A percentile compares a stretch with the other conserved stretches of the same genome.
Evolutionary conservation across 108 stramenopile genomes (phyloP).

Genomic region (Skeletonema grethae): DNA sequence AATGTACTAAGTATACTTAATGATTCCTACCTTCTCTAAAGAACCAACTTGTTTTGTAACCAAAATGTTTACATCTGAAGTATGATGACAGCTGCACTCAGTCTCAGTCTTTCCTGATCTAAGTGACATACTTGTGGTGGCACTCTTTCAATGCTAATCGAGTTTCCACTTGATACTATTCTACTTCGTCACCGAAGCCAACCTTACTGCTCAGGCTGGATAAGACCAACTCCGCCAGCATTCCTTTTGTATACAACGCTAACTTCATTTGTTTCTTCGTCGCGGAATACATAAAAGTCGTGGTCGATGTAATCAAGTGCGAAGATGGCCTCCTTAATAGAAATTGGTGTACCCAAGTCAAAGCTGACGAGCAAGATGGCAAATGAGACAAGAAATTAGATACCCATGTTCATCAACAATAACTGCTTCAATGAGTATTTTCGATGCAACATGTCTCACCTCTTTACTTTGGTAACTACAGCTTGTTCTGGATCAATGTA

Average conservation of each 20-base stretch:
- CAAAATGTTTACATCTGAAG: too few species aligned
- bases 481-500: slow-evolving; percentile 76
- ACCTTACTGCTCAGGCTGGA: slow-evolving; percentile 64
- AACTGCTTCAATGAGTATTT: slow-evolving; percentile 4
- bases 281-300: slow-evolving; percentile 90
- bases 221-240: slow-evolving; percentile 86
- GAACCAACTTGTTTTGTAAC: too few species aligned
- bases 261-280: slow-evolving; percentile 77
- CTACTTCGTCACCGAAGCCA: slow-evolving; percentile 30
- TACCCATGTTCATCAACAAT: not conserved
- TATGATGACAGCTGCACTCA: not conserved
- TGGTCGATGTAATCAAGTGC: slow-evolving; percentile 92
- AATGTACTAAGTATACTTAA: too few species aligned
- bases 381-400: not conserved
- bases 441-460: slow-evolving; percentile 29
- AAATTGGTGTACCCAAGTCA: slow-evolving; percentile 78
- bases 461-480: slow-evolving; percentile 74
- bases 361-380: slow-evolving; percentile 42
- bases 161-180: not conserved
- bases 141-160: not conserved
- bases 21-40: too few species aligned
- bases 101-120: not conserved
- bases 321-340: slow-evolving; percentile 86
- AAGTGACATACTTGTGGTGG: not conserved
- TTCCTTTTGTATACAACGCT: slow-evolving; percentile 92